Conservation (phyloP, 306 rosid species). For the Medicago ruthenica region DNA sequence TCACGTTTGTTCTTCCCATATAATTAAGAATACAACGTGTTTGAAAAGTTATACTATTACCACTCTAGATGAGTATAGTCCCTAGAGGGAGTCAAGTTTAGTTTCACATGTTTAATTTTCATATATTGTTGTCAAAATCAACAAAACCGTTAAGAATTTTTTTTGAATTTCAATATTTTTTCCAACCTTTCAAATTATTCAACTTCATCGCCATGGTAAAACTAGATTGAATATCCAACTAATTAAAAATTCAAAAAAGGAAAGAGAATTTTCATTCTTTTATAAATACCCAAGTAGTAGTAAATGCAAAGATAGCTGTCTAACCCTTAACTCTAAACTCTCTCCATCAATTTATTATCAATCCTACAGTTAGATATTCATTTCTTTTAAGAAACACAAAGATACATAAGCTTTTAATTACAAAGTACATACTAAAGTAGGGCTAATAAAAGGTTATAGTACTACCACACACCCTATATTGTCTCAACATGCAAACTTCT, state of each 20-base stretch:
- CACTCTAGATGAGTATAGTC: slow-evolving; percentile 23
- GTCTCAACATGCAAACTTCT: slow-evolving; percentile 38
- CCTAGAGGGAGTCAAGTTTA: slow-evolving; percentile 40
- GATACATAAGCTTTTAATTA: too few species aligned
- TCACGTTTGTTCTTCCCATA: slow-evolving; percentile 33
- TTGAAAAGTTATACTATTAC: slow-evolving; percentile 37
- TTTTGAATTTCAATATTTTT: slow-evolving; percentile 44
- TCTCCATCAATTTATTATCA: not conserved
- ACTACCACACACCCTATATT: not conserved
- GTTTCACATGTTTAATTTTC: slow-evolving; percentile 25
- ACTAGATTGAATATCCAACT: slow-evolving; percentile 43
- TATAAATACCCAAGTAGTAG: not conserved
- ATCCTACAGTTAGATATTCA: not conserved
- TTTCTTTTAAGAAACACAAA: not conserved
- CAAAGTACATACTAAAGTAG: not conserved
- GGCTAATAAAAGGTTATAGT: not conserved
- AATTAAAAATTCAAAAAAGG: not conserved
- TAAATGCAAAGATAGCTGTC: not conserved
- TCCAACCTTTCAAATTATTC: slow-evolving; percentile 36
- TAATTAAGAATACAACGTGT: slow-evolving; percentile 26
- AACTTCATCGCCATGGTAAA: slow-evolving; percentile 29
- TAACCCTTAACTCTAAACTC: not conserved
- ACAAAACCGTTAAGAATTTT: not conserved
- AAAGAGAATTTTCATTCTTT: not conserved
- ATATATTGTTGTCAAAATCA: not conserved